Evolutionary conservation across 345 rosid species (phyloP).

Genomic region (Aethionema arabicum): DNA sequence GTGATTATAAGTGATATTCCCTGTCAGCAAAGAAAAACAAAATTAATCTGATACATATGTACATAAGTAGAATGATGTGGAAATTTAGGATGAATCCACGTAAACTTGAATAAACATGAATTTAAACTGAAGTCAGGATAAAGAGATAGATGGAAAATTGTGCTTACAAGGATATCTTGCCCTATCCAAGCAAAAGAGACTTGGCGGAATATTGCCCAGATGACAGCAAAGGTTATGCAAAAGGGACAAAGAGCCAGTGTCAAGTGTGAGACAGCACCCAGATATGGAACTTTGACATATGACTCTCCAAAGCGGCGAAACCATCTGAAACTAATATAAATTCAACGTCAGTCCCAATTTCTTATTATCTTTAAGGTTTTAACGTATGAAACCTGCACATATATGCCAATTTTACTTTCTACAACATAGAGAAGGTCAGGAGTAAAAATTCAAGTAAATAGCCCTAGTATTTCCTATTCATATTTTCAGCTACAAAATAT

Average conservation of each 20-base stretch:
- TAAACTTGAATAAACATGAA: slow-evolving; percentile 14
- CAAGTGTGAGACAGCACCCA: slow-evolving; percentile 87
- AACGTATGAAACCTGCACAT: slow-evolving; percentile 5
- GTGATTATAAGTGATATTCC: slow-evolving; percentile 92
- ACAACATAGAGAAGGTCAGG: background rate
- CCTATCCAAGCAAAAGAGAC: slow-evolving; percentile 90
- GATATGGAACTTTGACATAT: slow-evolving; percentile 67
- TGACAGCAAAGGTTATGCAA: slow-evolving; percentile 86
- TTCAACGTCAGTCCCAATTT: slow-evolving; percentile 42
- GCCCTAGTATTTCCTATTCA: background rate
- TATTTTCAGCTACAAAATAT: too few species aligned
- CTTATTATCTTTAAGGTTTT: background rate
- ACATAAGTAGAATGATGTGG: background rate
- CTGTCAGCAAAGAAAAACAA: slow-evolving; percentile 40
- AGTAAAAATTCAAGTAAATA: slow-evolving; percentile 3
- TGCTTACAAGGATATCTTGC: slow-evolving; percentile 97
- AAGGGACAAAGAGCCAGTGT: slow-evolving; percentile 87
- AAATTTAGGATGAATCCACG: slow-evolving; percentile 2
- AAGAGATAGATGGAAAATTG: slow-evolving; percentile 3
- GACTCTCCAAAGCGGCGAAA: slow-evolving; percentile 76
- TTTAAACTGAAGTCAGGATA: slow-evolving; percentile 13
- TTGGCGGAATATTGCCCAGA: slow-evolving; percentile 79
- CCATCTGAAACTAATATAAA: slow-evolving; percentile 80
- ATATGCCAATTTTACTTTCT: background rate
- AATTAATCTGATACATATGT: slow-evolving; percentile 8